Evolutionary conservation across 257 asterid genomes (phyloP).

Genomic region (Jacaranda mimosifolia): DNA sequence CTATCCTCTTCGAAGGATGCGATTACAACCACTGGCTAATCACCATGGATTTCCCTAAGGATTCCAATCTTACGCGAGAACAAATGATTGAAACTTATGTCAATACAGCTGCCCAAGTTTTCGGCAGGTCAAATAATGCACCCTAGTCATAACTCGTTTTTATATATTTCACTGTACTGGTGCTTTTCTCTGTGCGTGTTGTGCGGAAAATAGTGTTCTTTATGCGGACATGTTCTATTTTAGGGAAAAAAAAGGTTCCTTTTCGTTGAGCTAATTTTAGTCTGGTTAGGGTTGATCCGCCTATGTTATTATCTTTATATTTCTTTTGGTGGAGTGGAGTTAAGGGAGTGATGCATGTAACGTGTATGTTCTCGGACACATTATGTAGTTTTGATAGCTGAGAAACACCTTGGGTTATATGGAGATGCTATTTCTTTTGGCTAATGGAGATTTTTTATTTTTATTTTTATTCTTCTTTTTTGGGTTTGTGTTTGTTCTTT

Average conservation of each 20-base stretch:
- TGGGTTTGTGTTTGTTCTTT: background rate
- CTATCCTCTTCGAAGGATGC: slow-evolving; percentile 96
- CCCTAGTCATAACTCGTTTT: background rate
- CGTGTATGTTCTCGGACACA: too few species aligned
- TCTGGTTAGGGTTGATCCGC: too few species aligned
- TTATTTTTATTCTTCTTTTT: background rate
- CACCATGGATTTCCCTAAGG: slow-evolving; percentile 78
- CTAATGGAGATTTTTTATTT: too few species aligned
- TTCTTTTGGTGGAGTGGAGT: too few species aligned
- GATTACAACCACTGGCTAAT: slow-evolving; percentile 98
- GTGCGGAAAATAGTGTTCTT: background rate
- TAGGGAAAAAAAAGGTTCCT: background rate
- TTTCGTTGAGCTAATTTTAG: background rate
- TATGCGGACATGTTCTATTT: background rate
- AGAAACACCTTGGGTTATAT: too few species aligned
- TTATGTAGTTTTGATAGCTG: too few species aligned
- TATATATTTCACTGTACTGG: background rate
- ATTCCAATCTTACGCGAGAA: slow-evolving; percentile 55
- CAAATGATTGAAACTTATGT: slow-evolving; percentile 79
- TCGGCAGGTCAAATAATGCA: slow-evolving; percentile 73
- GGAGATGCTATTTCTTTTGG: too few species aligned
- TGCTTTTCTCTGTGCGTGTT: background rate
- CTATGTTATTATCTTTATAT: too few species aligned
- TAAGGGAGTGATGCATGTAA: too few species aligned
- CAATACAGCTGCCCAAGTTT: slow-evolving; percentile 78